phyloP scores from a whole-genome alignment of 1,139 yeast genomes.

The Lodderomyces elongisporus region DNA sequence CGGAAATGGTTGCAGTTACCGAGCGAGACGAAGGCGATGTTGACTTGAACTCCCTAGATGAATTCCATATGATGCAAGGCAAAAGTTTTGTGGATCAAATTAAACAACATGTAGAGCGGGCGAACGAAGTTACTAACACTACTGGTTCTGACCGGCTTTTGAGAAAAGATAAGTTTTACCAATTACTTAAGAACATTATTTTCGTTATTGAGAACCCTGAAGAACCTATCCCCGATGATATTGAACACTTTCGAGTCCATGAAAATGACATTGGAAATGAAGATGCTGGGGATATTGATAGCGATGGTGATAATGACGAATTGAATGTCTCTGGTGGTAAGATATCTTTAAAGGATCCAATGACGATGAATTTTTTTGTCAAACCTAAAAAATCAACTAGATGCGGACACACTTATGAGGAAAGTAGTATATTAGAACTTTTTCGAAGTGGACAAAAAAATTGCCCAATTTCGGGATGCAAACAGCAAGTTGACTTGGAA shows the following conservation, averaged over 20 bases:
- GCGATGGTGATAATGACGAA: constrained; percentile 43
- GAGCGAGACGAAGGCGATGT: background rate
- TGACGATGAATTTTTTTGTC: constrained; percentile 47
- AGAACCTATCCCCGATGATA: constrained; percentile 40
- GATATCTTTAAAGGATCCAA: constrained; percentile 60
- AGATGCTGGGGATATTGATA: too few species aligned
- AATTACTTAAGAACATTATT: constrained; percentile 21
- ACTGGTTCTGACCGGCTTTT: background rate
- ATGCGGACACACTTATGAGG: constrained; percentile 63
- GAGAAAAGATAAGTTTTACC: constrained; percentile 13
- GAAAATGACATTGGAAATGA: too few species aligned
- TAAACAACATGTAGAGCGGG: constrained; percentile 6
- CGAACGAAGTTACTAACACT: constrained; percentile 1
- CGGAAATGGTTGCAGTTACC: background rate
- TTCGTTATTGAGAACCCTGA: constrained; percentile 35
- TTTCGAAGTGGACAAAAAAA: constrained; percentile 15
- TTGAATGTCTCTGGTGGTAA: constrained; percentile 63
- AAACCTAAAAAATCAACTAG: constrained; percentile 48
- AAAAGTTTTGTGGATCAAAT: constrained; percentile 9
- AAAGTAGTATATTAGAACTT: constrained; percentile 33
- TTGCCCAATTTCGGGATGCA: constrained; percentile 51
- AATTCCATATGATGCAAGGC: constrained; percentile 12
- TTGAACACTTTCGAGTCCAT: too few species aligned
- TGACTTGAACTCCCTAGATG: constrained; percentile 18
- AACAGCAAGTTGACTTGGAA: constrained; percentile 18